These are phyloP conservation scores for Eucalyptus virginea DNA, from an alignment of 345 rosid genomes.

Conservation along the genomic window DNA sequence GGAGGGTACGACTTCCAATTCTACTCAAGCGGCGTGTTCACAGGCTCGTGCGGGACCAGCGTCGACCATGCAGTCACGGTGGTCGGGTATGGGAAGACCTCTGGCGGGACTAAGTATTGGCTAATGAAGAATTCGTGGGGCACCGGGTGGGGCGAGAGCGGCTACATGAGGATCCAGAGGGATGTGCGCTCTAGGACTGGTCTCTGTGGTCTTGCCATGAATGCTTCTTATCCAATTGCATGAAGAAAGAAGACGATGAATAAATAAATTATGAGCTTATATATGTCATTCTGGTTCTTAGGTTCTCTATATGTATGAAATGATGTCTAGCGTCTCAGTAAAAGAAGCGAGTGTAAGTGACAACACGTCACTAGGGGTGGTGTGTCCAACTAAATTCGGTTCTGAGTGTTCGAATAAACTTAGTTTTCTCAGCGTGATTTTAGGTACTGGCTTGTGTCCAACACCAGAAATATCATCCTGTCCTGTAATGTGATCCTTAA, in stretches of 20 bases:
- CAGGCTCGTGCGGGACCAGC: constrained; percentile 16
- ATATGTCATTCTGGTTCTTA: background rate
- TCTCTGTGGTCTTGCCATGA: constrained; percentile 33
- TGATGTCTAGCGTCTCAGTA: background rate
- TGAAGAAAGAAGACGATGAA: background rate
- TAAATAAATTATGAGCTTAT: background rate
- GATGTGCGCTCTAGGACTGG: constrained; percentile 14
- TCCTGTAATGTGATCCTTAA: background rate
- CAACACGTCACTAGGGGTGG: background rate
- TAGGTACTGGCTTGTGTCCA: background rate
- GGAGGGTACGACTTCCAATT: constrained; percentile 8
- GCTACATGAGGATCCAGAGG: constrained; percentile 34
- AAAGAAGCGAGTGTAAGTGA: background rate
- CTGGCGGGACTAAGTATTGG: constrained; percentile 11
- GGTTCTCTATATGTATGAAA: background rate
- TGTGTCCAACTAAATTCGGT: background rate
- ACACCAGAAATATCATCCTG: background rate
- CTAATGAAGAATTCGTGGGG: constrained; percentile 1
- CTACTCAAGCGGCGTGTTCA: constrained; percentile 29
- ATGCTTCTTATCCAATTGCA: background rate
- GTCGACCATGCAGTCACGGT: constrained; percentile 31
- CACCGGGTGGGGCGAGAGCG: background rate
- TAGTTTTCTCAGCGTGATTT: background rate
- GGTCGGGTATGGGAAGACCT: constrained; percentile 37
- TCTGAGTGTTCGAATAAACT: background rate